Conservation (phyloP, 768 basidiomycete genomes). For the Lactarius trivialis region DNA sequence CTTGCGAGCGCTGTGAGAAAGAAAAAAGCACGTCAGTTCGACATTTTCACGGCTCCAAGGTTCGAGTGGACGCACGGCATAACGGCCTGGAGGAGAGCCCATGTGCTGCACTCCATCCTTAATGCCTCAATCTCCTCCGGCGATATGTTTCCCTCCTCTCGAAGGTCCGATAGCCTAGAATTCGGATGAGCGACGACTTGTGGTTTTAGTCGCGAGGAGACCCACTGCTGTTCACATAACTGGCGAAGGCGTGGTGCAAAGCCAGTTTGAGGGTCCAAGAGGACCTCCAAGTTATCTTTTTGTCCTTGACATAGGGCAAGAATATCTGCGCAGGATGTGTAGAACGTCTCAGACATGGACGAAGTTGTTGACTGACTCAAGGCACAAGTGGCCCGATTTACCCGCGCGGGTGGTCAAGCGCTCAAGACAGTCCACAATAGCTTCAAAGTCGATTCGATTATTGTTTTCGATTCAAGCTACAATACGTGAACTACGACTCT, state of each 20-base stretch:
- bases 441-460: too few species aligned
- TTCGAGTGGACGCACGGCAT: constrained; percentile 51
- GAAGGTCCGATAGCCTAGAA: constrained; percentile 46
- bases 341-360: constrained; percentile 48
- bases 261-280: constrained; percentile 60
- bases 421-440: too few species aligned
- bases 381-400: constrained; percentile 1
- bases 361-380: neutral
- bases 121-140: constrained; percentile 55
- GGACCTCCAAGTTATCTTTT: constrained; percentile 48
- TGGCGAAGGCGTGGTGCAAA: constrained; percentile 60
- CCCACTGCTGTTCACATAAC: constrained; percentile 53
- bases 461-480: too few species aligned
- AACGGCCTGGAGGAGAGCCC: constrained; percentile 72
- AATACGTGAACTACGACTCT: neutral
- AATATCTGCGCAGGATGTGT: constrained; percentile 62
- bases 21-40: neutral
- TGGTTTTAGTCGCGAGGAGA: constrained; percentile 4
- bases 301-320: constrained; percentile 50
- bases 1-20: constrained; percentile 55
- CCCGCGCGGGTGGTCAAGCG: neutral
- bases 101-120: constrained; percentile 73
- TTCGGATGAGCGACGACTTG: constrained; percentile 2
- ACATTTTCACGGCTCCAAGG: neutral
- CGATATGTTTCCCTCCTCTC: constrained; percentile 39